phyloP scores from a whole-genome alignment of 2,329 filamentous ascomycete species.

The Aspergillus sp. region DNA sequence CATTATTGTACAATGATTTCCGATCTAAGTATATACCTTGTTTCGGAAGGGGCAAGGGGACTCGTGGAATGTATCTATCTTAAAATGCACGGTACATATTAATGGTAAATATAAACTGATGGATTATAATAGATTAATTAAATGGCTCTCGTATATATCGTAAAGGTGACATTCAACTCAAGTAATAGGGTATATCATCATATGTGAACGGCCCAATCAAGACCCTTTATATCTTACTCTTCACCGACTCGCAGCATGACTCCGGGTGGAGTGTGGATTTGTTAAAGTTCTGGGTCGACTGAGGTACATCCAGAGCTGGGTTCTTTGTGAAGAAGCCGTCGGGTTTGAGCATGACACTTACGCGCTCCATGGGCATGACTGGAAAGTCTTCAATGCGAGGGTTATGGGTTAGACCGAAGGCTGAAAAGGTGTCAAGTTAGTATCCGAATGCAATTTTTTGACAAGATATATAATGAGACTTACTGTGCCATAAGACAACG shows the following conservation, averaged over 20 bases:
- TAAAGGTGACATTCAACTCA: neutral
- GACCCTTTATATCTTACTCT: conserved; percentile 30
- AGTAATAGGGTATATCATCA: neutral
- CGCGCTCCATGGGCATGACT: conserved; percentile 63
- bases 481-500: conserved; percentile 41
- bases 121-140: too few relatives aligned
- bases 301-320: conserved; percentile 50
- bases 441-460: neutral
- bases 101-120: too few relatives aligned
- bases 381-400: conserved; percentile 66
- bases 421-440: conserved; percentile 17
- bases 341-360: conserved; percentile 50
- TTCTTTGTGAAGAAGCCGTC: conserved; percentile 56
- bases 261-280: conserved; percentile 38
- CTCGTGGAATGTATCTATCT: conserved; percentile 16
- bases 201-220: neutral
- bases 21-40: conserved; percentile 11
- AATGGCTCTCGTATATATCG: neutral
- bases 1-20: conserved; percentile 21
- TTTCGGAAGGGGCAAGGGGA: conserved; percentile 1
- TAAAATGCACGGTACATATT: too few relatives aligned
- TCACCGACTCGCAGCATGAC: conserved; percentile 22
- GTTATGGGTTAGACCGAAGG: conserved; percentile 62
- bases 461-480: conserved; percentile 34
- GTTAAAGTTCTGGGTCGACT: conserved; percentile 43